These are phyloP conservation scores for Luffa acutangula DNA, from an alignment of 306 rosid genomes.

Conservation along the genomic window DNA sequence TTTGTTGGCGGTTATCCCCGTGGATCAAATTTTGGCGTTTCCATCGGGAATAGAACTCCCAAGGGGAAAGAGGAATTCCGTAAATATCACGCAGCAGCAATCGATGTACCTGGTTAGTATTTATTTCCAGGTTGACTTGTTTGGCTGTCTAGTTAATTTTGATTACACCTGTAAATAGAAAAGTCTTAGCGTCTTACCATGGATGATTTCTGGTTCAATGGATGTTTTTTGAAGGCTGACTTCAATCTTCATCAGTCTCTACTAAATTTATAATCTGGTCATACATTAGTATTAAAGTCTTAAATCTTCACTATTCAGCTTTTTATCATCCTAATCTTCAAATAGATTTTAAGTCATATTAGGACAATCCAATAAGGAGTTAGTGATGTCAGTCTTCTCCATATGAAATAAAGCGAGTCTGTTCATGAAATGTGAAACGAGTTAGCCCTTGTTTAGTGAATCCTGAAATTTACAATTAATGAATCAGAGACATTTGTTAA, in stretches of 20 bases:
- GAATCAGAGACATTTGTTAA: neutral
- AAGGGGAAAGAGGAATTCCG: slow-evolving; percentile 88
- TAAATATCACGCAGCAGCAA: slow-evolving; percentile 71
- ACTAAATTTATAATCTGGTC: neutral
- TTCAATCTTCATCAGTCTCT: neutral
- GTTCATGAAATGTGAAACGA: neutral
- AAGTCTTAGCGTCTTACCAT: neutral
- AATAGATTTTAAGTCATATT: neutral
- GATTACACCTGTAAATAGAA: neutral
- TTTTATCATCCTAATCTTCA: neutral
- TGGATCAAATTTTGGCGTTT: slow-evolving; percentile 61
- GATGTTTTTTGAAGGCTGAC: neutral
- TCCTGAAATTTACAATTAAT: neutral
- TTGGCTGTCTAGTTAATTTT: neutral
- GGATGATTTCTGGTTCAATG: neutral
- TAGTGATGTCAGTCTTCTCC: neutral
- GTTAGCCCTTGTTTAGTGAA: neutral
- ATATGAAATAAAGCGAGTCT: neutral
- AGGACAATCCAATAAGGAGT: neutral
- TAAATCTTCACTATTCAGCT: neutral
- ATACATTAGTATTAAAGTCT: neutral
- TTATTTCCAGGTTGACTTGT: neutral
- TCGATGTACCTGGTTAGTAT: slow-evolving; percentile 68
- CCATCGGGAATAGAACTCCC: slow-evolving; percentile 50
- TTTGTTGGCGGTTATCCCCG: slow-evolving; percentile 94